phyloP scores from a whole-genome alignment of 164 flowering plant species.

The Chimonanthus salicifolius region DNA sequence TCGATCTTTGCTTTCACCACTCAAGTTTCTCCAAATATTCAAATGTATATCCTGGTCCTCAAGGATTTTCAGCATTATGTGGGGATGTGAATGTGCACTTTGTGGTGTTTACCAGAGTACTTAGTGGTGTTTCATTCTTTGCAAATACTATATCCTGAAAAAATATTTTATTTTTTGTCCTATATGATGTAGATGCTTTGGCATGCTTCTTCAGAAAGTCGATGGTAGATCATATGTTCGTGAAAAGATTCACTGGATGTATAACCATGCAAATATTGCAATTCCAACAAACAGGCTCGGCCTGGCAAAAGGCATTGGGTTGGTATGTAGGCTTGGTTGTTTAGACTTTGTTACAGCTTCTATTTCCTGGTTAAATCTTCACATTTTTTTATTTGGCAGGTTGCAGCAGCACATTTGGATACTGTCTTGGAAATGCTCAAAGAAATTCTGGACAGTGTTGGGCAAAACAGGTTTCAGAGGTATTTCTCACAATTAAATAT shows the following conservation, averaged over 20 bases:
- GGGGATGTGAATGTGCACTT: background rate
- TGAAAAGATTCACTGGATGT: slow-evolving; percentile 88
- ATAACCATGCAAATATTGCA: slow-evolving; percentile 65
- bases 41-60: too few relatives aligned
- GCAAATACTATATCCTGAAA: background rate
- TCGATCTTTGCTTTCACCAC: too few relatives aligned
- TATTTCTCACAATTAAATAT: slow-evolving; percentile 7
- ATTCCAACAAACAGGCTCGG: slow-evolving; percentile 83
- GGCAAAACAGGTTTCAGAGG: slow-evolving; percentile 69
- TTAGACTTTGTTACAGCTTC: background rate
- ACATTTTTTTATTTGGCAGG: slow-evolving; percentile 31
- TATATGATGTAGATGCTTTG: slow-evolving; percentile 61
- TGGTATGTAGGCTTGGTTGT: slow-evolving; percentile 44
- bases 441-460: slow-evolving; percentile 72
- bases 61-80: too few relatives aligned
- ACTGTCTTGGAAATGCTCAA: slow-evolving; percentile 88
- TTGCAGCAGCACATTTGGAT: slow-evolving; percentile 96
- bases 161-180: background rate
- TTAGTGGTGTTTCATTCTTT: background rate
- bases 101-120: background rate
- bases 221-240: slow-evolving; percentile 66
- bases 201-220: slow-evolving; percentile 87
- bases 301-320: slow-evolving; percentile 92
- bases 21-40: too few relatives aligned
- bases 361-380: background rate